Percentiles rank a stretch among this genome's conserved stretches.
Evolutionary conservation across 2,329 filamentous ascomycete species (phyloP).

Genomic region (Lasiodiplodia theobromae): DNA sequence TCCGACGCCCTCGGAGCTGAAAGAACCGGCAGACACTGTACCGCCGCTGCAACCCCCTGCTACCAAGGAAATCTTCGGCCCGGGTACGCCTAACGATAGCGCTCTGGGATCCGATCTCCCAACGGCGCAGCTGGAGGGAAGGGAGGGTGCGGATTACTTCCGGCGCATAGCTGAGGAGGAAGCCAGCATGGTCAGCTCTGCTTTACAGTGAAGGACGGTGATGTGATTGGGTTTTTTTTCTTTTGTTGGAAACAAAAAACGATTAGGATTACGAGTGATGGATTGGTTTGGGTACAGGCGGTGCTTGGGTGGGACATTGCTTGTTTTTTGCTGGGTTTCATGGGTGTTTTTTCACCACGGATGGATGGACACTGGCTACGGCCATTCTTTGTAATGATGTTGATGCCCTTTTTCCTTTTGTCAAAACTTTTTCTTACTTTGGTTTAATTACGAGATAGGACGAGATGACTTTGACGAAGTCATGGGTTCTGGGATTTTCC

Average conservation of each 20-base stretch:
- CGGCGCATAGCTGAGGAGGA: conserved; percentile 45
- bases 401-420: conserved; percentile 4
- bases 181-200: conserved; percentile 34
- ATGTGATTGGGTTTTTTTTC: not conserved
- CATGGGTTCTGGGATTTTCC: not conserved
- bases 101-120: conserved; percentile 48
- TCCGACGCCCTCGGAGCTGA: conserved; percentile 19
- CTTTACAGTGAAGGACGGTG: not conserved
- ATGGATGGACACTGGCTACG: conserved; percentile 20
- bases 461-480: conserved; percentile 13
- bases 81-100: conserved; percentile 41
- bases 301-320: not conserved
- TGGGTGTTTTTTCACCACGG: not conserved
- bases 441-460: not conserved
- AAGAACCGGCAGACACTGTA: conserved; percentile 40
- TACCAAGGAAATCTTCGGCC: conserved; percentile 12
- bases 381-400: conserved; percentile 19
- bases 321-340: not conserved
- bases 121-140: conserved; percentile 37
- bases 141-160: conserved; percentile 45
- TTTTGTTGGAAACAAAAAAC: not conserved
- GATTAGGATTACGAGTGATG: not conserved
- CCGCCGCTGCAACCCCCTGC: conserved; percentile 31
- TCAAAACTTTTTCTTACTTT: not conserved
- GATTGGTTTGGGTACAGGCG: not conserved